Percentiles rank a stretch among this genome's conserved stretches.
These are phyloP conservation scores for Ogataea wickerhamii DNA, from an alignment of 805 yeast genomes.

Conservation along the genomic window DNA sequence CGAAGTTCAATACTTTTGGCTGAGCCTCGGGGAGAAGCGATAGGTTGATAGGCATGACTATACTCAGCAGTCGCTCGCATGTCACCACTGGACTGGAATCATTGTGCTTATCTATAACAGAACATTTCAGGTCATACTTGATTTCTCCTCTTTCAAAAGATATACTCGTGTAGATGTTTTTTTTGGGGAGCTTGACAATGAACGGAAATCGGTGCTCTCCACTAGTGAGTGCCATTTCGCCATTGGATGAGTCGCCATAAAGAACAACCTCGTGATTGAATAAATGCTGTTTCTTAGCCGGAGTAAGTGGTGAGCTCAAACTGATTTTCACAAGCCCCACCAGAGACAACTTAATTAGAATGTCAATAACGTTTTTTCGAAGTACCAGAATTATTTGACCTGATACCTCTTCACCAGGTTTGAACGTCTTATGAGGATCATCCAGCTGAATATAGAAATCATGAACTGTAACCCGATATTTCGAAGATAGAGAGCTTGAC, in stretches of 20 bases:
- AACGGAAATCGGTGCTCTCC: conserved; percentile 92
- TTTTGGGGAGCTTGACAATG: conserved; percentile 73
- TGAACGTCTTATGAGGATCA: conserved; percentile 70
- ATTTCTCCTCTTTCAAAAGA: conserved; percentile 87
- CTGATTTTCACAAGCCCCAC: conserved; percentile 55
- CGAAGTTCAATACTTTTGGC: conserved; percentile 61
- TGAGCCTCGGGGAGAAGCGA: conserved; percentile 61
- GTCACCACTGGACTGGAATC: conserved; percentile 32
- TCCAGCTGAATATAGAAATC: conserved; percentile 71
- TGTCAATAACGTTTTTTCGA: conserved; percentile 52
- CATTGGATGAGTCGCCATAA: conserved; percentile 42
- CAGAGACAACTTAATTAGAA: conserved; percentile 50
- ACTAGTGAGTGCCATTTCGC: conserved; percentile 43
- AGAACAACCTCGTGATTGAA: conserved; percentile 57
- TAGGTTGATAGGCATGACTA: conserved; percentile 75
- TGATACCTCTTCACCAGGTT: conserved; percentile 73
- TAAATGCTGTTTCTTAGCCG: conserved; percentile 45
- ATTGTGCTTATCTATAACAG: conserved; percentile 20
- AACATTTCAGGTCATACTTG: conserved; percentile 49
- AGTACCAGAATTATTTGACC: conserved; percentile 61
- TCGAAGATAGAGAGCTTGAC: conserved; percentile 16
- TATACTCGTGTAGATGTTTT: conserved; percentile 67
- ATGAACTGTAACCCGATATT: conserved; percentile 33
- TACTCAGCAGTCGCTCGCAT: conserved; percentile 56
- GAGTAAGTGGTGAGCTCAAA: conserved; percentile 51